Conservation (phyloP, 2,329 filamentous ascomycete genomes). For the Alternaria ventricosa region DNA sequence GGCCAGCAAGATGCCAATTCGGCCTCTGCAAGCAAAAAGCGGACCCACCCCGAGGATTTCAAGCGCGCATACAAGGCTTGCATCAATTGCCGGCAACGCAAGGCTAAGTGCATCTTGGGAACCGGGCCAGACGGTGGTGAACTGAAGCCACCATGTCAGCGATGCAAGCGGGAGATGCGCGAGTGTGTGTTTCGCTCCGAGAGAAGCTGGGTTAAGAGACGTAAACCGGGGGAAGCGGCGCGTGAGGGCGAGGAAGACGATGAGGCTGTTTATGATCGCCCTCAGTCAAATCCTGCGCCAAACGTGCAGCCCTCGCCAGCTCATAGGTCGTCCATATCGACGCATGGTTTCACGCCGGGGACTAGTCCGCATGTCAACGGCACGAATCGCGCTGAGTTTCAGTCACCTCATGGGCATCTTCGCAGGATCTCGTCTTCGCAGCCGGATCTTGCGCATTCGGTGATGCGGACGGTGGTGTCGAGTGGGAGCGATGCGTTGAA, state of each 20-base stretch:
- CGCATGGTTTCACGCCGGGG: slow-evolving; percentile 31
- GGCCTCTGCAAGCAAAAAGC: slow-evolving; percentile 34
- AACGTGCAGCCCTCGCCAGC: slow-evolving; percentile 24
- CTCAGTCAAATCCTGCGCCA: slow-evolving; percentile 15
- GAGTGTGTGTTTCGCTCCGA: slow-evolving; percentile 56
- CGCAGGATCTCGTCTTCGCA: slow-evolving; percentile 44
- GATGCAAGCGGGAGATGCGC: slow-evolving; percentile 59
- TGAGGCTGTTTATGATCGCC: slow-evolving; percentile 8
- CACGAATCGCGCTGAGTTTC: slow-evolving; percentile 33
- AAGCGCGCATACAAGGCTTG: slow-evolving; percentile 63
- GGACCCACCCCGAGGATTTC: slow-evolving; percentile 52
- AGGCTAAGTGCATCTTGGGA: slow-evolving; percentile 60
- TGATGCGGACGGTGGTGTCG: slow-evolving; percentile 59
- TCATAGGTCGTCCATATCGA: slow-evolving; percentile 34
- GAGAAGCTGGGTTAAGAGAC: slow-evolving; percentile 48
- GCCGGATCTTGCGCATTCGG: slow-evolving; percentile 47
- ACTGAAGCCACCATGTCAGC: slow-evolving; percentile 53
- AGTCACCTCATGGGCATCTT: slow-evolving; percentile 38
- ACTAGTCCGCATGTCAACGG: slow-evolving; percentile 34
- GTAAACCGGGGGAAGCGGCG: slow-evolving; percentile 39
- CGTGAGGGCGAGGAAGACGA: slow-evolving; percentile 32
- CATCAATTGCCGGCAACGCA: slow-evolving; percentile 59
- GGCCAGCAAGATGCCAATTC: slow-evolving; percentile 25
- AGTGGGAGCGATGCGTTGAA: slow-evolving; percentile 62
- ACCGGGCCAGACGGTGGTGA: slow-evolving; percentile 52